Evolutionary conservation across 495 filamentous ascomycete species (phyloP).

Genomic region (Annulohypoxylon nitens): DNA sequence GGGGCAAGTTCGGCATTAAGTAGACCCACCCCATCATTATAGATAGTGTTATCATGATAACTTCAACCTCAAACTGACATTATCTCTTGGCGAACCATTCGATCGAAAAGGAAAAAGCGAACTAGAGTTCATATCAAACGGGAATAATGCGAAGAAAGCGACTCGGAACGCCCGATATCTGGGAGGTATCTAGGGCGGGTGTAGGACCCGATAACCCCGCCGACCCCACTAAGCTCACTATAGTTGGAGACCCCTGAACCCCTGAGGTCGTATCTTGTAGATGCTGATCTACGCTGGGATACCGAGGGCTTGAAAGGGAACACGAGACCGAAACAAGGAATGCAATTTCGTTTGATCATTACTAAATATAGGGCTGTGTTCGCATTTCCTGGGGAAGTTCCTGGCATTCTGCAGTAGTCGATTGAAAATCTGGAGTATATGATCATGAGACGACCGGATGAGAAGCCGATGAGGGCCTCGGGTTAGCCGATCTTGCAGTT

Average conservation of each 20-base stretch:
- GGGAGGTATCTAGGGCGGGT: background rate
- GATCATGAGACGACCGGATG: background rate
- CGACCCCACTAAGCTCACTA: background rate
- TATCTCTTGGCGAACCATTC: background rate
- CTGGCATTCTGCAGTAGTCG: conserved; percentile 1
- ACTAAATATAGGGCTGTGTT: background rate
- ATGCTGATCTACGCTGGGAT: background rate
- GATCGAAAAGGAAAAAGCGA: background rate
- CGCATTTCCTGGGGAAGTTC: background rate
- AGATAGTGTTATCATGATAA: background rate
- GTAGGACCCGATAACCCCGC: background rate
- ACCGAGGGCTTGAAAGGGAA: background rate
- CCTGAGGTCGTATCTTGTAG: background rate
- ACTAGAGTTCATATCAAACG: background rate
- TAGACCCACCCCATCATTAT: background rate
- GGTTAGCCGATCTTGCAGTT: background rate
- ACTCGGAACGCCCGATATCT: background rate
- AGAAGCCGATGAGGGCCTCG: background rate
- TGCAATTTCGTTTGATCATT: background rate
- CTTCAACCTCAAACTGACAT: background rate
- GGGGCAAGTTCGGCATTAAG: background rate
- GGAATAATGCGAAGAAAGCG: background rate
- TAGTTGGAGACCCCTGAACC: background rate
- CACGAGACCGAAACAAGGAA: background rate
- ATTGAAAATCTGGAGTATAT: background rate